phyloP scores from a whole-genome alignment of 106 monocot species.

The Dioscorea alata region DNA sequence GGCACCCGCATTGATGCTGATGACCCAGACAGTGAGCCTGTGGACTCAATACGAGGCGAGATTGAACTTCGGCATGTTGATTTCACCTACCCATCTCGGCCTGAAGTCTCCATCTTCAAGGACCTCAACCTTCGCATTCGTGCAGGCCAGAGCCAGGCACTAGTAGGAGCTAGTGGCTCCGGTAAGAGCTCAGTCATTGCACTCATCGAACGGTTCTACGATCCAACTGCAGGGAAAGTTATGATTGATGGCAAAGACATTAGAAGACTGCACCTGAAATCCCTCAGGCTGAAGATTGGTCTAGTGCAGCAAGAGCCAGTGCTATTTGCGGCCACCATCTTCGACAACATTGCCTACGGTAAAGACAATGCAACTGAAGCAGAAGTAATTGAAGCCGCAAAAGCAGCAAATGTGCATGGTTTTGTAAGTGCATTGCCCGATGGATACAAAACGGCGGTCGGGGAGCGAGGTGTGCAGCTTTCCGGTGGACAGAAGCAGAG shows the following conservation, averaged over 20 bases:
- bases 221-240: slow-evolving; percentile 70
- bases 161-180: slow-evolving; percentile 92
- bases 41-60: slow-evolving; percentile 51
- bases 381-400: slow-evolving; percentile 63
- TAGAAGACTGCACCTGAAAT: slow-evolving; percentile 53
- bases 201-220: slow-evolving; percentile 87
- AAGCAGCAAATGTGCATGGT: slow-evolving; percentile 55
- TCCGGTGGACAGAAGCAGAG: slow-evolving; percentile 83
- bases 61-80: slow-evolving; percentile 68
- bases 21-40: slow-evolving; percentile 54
- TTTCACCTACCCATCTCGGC: slow-evolving; percentile 62
- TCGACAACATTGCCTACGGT: slow-evolving; percentile 88
- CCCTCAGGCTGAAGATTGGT: slow-evolving; percentile 62
- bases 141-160: slow-evolving; percentile 63
- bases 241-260: slow-evolving; percentile 86
- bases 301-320: slow-evolving; percentile 88
- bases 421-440: slow-evolving; percentile 65
- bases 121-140: slow-evolving; percentile 63
- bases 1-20: slow-evolving; percentile 60
- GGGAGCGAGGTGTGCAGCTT: slow-evolving; percentile 65
- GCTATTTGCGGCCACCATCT: slow-evolving; percentile 68
- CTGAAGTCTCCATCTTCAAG: slow-evolving; percentile 63
- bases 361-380: slow-evolving; percentile 53
- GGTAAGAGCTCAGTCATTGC: slow-evolving; percentile 91
- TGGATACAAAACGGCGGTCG: slow-evolving; percentile 65